Conservation (phyloP, 805 yeast species). For the Starmerella floris region DNA sequence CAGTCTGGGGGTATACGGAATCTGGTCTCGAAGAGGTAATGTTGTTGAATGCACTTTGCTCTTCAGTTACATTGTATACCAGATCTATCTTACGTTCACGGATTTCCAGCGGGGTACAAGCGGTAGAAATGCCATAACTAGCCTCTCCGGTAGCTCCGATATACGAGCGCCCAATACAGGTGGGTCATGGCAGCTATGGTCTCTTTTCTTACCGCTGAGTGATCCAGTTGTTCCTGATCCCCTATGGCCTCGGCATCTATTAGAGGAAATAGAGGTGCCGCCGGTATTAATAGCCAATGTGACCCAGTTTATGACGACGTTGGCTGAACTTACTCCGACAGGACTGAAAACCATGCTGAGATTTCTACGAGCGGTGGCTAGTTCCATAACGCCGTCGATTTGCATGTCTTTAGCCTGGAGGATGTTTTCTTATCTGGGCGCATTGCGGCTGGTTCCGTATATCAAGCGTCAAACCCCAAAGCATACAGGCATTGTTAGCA, state of each 20-base stretch:
- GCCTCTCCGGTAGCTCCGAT: not conserved
- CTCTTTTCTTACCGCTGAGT: not conserved
- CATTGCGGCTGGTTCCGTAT: slow-evolving; percentile 85
- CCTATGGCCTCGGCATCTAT: slow-evolving; percentile 3
- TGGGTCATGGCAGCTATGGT: slow-evolving; percentile 1
- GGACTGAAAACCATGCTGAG: slow-evolving; percentile 32
- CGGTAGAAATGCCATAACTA: not conserved
- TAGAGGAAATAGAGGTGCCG: slow-evolving; percentile 26
- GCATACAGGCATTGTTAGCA: slow-evolving; percentile 7
- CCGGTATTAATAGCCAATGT: slow-evolving; percentile 30
- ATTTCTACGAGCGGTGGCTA: slow-evolving; percentile 37
- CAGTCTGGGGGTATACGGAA: slow-evolving; percentile 69
- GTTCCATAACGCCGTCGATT: slow-evolving; percentile 68
- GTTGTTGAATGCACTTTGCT: slow-evolving; percentile 78
- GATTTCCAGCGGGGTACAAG: slow-evolving; percentile 39
- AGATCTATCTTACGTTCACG: slow-evolving; percentile 86
- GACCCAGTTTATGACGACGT: slow-evolving; percentile 26
- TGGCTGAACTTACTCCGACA: slow-evolving; percentile 31
- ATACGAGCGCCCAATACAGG: too few relatives aligned
- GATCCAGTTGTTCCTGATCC: not conserved
- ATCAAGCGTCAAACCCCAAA: slow-evolving; percentile 25
- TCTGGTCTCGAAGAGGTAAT: slow-evolving; percentile 70
- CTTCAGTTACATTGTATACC: slow-evolving; percentile 82
- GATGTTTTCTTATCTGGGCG: slow-evolving; percentile 72
- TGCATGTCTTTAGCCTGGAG: slow-evolving; percentile 72